Percentiles rank a stretch among this genome's conserved stretches.
These are phyloP conservation scores for Plasmodium vinckei DNA, from an alignment of 169 alveolate genomes.

Conservation along the genomic window DNA sequence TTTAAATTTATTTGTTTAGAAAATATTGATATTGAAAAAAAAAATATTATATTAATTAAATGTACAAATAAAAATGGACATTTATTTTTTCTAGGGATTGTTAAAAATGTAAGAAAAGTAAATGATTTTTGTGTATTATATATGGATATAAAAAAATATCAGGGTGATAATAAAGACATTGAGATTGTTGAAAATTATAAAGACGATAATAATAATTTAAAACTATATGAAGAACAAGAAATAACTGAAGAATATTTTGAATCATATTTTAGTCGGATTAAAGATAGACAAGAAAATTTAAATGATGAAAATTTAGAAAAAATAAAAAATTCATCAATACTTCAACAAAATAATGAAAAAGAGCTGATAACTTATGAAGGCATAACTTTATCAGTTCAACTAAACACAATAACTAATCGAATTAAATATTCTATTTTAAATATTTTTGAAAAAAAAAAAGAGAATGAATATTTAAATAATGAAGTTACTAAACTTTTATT, in stretches of 20 bases:
- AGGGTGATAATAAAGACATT: too few species aligned
- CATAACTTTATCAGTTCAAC: conserved; percentile 27
- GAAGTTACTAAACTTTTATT: conserved; percentile 10
- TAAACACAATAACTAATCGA: conserved; percentile 48
- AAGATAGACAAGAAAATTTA: neutral
- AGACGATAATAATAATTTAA: neutral
- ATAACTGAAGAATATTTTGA: conserved; percentile 57
- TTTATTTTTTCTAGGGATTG: conserved; percentile 31
- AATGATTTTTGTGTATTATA: conserved; percentile 29
- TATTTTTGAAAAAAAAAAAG: conserved; percentile 21
- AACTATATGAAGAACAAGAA: conserved; percentile 47
- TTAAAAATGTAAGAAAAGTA: conserved; percentile 15
- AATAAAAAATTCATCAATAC: neutral
- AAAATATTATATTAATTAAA: conserved; percentile 25
- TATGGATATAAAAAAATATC: conserved; percentile 52
- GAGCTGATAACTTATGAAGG: conserved; percentile 22
- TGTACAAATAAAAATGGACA: neutral
- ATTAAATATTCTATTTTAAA: conserved; percentile 44
- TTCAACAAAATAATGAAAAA: neutral
- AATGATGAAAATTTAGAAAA: neutral
- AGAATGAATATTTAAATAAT: conserved; percentile 7
- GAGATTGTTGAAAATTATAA: neutral
- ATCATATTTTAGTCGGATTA: conserved; percentile 2
- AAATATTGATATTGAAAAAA: conserved; percentile 29
- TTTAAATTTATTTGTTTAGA: conserved; percentile 29